Percentiles rank a stretch among this genome's conserved stretches.
phyloP scores from a whole-genome alignment of 148 eudicot species.

The Rhododendron williamsianum region DNA sequence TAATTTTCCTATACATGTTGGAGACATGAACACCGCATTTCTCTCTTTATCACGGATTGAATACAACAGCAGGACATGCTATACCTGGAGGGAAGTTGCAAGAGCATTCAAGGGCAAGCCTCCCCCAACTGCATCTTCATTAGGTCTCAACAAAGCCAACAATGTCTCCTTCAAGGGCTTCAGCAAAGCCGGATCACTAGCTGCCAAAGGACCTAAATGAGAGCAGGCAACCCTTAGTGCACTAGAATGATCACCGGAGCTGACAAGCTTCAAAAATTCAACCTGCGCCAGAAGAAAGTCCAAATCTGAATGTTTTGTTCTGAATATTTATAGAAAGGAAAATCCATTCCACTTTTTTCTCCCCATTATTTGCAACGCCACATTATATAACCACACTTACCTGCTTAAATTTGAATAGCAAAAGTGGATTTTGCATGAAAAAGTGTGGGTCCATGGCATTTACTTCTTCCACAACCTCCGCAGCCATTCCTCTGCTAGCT shows the following conservation, averaged over 20 bases:
- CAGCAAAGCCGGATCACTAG: conserved; percentile 57
- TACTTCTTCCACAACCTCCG: conserved; percentile 82
- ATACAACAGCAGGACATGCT: background rate
- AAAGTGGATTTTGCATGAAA: conserved; percentile 49
- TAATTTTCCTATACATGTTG: background rate
- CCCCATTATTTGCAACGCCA: background rate
- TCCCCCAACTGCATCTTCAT: conserved; percentile 44
- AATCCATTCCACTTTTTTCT: background rate
- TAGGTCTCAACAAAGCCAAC: conserved; percentile 63
- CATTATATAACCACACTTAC: conserved; percentile 22
- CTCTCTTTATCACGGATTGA: background rate
- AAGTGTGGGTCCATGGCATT: conserved; percentile 66
- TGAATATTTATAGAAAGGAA: background rate
- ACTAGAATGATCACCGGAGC: conserved; percentile 61
- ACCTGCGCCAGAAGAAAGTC: conserved; percentile 43
- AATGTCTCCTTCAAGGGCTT: conserved; percentile 85
- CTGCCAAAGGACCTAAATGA: conserved; percentile 81
- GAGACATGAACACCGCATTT: background rate
- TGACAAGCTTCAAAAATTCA: conserved; percentile 88
- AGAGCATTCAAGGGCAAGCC: conserved; percentile 58
- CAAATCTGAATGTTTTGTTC: background rate
- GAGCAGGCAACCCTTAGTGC: conserved; percentile 83
- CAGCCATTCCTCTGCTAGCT: conserved; percentile 81
- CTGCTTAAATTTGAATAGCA: conserved; percentile 94
- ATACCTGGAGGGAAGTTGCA: conserved; percentile 90